phyloP scores from a whole-genome alignment of 2,329 filamentous ascomycete species.

The Monilinia fructigena region DNA sequence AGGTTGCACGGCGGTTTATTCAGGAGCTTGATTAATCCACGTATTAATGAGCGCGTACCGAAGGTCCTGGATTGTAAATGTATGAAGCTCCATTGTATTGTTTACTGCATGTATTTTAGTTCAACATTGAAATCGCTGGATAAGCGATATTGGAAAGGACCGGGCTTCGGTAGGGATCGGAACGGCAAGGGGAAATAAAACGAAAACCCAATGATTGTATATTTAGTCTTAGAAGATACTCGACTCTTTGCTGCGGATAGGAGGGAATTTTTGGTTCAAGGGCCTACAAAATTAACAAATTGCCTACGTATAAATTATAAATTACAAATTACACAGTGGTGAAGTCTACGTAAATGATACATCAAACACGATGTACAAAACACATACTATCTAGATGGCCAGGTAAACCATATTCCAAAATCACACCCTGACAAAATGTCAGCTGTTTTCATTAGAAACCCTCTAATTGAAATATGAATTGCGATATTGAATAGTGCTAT shows the following conservation, averaged over 20 bases:
- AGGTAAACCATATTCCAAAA: too few relatives aligned
- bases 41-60: too few relatives aligned
- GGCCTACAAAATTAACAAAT: not conserved
- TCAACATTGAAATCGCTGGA: not conserved
- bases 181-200: not conserved
- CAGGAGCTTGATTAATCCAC: conserved; percentile 43
- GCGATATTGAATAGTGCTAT: too few relatives aligned
- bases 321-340: too few relatives aligned
- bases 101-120: conserved; percentile 14
- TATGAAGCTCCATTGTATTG: not conserved
- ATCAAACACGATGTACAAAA: too few relatives aligned
- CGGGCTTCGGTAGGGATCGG: not conserved
- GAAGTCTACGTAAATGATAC: too few relatives aligned
- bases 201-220: not conserved
- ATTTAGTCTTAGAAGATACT: conserved; percentile 5
- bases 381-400: too few relatives aligned
- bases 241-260: not conserved
- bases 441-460: too few relatives aligned
- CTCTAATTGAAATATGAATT: too few relatives aligned
- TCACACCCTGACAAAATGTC: too few relatives aligned
- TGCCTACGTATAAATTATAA: too few relatives aligned
- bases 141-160: not conserved
- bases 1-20: conserved; percentile 81
- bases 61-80: not conserved
- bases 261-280: not conserved